Percentiles rank a stretch among this genome's conserved stretches.
Evolutionary conservation across 768 basidiomycete genomes (phyloP).

Genomic region (Hygrocybe punicea): DNA sequence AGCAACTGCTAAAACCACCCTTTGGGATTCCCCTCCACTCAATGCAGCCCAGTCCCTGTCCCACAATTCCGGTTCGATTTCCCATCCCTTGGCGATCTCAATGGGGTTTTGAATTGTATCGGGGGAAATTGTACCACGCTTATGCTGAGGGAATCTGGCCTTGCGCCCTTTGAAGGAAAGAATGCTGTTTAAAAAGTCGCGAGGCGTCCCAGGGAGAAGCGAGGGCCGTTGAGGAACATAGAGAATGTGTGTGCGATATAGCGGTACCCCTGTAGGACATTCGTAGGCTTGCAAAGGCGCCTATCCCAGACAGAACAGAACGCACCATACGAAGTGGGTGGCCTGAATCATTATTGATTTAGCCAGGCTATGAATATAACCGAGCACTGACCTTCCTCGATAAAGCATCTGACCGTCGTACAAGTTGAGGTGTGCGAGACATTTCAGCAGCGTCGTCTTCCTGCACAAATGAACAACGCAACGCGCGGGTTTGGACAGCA

Average conservation of each 20-base stretch:
- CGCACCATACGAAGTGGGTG: constrained; percentile 49
- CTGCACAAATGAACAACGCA: constrained; percentile 1
- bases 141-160: background rate
- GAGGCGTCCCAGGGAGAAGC: constrained; percentile 77
- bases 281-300: background rate
- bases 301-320: constrained; percentile 3
- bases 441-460: constrained; percentile 80
- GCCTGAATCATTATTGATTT: constrained; percentile 30
- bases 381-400: constrained; percentile 60
- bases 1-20: constrained; percentile 75
- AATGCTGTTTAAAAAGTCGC: constrained; percentile 62
- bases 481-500: too few species aligned
- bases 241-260: constrained; percentile 71
- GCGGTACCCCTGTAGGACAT: constrained; percentile 59
- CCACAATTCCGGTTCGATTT: constrained; percentile 67
- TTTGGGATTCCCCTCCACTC: constrained; percentile 84
- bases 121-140: background rate
- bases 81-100: constrained; percentile 62
- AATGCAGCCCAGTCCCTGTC: constrained; percentile 73
- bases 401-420: constrained; percentile 65
- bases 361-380: background rate
- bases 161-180: constrained; percentile 49
- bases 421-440: constrained; percentile 72
- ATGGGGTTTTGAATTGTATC: constrained; percentile 39
- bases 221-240: constrained; percentile 90